Conservation (phyloP, 805 yeast species). For the Saccharomyces mikatae region DNA sequence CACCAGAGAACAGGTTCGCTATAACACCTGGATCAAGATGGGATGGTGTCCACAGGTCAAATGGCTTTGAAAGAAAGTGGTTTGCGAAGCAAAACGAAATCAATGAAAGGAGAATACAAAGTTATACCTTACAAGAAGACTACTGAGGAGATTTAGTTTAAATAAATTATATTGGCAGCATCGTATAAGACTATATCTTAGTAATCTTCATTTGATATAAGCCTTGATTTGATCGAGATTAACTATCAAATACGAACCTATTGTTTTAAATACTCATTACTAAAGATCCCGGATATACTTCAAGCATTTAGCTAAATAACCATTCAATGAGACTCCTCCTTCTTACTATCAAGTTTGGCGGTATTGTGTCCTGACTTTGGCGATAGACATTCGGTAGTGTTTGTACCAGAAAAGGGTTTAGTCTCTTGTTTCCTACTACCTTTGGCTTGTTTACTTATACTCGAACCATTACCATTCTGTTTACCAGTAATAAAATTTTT, state of each 20-base stretch:
- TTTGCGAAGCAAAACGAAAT: slow-evolving; percentile 37
- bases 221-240: not conserved
- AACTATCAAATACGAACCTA: not conserved
- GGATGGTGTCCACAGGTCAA: slow-evolving; percentile 89
- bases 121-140: slow-evolving; percentile 36
- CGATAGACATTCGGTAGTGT: not conserved
- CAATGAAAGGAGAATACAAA: slow-evolving; percentile 26
- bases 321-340: not conserved
- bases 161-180: not conserved
- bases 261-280: not conserved
- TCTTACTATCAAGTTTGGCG: not conserved
- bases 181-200: not conserved
- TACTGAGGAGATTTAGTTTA: slow-evolving; percentile 19
- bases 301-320: not conserved
- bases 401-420: not conserved
- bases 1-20: slow-evolving; percentile 63
- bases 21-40: slow-evolving; percentile 75
- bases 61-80: slow-evolving; percentile 71
- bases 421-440: not conserved
- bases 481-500: slow-evolving; percentile 4
- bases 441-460: not conserved
- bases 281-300: not conserved
- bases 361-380: not conserved
- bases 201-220: not conserved
- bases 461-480: not conserved